Evolutionary conservation across 805 yeast genomes (phyloP).

Genomic region (Pichia manshurica): DNA sequence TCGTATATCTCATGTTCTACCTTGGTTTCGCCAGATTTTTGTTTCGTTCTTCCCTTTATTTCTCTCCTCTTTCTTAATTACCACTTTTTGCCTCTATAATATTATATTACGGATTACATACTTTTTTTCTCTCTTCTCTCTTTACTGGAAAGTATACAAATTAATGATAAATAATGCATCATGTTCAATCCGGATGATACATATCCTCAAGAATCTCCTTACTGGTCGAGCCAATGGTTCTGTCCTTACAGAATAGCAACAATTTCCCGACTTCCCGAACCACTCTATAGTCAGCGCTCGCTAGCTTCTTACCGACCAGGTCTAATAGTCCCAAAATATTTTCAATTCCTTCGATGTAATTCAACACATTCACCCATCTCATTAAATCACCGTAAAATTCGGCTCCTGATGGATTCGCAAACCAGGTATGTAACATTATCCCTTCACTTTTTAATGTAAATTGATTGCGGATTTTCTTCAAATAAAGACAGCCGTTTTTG

Average conservation of each 20-base stretch:
- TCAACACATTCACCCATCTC: conserved; percentile 37
- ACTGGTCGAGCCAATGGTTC: conserved; percentile 45
- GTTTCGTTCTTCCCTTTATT: neutral
- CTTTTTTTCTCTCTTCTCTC: neutral
- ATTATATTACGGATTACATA: neutral
- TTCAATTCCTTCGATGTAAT: conserved; percentile 37
- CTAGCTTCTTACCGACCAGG: conserved; percentile 37
- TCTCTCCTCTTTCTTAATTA: neutral
- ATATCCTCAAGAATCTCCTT: conserved; percentile 44
- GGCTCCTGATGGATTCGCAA: conserved; percentile 29
- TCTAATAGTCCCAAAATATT: conserved; percentile 52
- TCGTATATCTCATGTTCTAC: too few relatives aligned
- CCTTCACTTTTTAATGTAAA: conserved; percentile 33
- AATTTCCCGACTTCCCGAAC: conserved; percentile 52
- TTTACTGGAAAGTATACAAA: neutral
- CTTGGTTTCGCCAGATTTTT: too few relatives aligned
- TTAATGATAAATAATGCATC: conserved; percentile 9
- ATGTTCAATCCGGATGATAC: conserved; percentile 29
- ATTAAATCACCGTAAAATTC: conserved; percentile 39
- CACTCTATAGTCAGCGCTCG: conserved; percentile 46
- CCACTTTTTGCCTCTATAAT: neutral
- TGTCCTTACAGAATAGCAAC: conserved; percentile 46
- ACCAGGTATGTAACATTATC: conserved; percentile 29
- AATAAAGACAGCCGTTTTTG: conserved; percentile 47
- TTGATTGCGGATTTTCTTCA: conserved; percentile 43